Base-by-base conservation (phyloP, 163 green algal species). In the Chlorella variabilis region DNA sequence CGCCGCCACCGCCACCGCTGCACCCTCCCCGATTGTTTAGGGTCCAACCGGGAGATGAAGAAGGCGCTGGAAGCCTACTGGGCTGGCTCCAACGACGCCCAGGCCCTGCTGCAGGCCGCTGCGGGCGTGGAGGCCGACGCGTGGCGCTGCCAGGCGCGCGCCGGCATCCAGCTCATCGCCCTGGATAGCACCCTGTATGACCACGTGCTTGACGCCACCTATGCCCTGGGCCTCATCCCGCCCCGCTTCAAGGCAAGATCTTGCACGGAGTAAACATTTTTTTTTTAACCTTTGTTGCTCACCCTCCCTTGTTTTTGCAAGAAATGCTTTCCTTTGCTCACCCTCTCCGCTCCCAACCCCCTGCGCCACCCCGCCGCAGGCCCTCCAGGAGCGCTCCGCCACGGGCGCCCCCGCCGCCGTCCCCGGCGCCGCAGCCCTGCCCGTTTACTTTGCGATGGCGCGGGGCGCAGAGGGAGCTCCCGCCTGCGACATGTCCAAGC, bases 401-500 rank as follows among this genome's bases (percentile, higher is more conserved):
- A 6, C 49, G 61, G 33, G 48, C 15, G 51, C 5, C 31, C 34
- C 67, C 15, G 25, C 34, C 85, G 36, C 48, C 56, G 31, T 27
- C 41, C 18, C n/a, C 34, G 69, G 42, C 5, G 59, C 23, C 3
- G 84, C 71, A 84, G 88, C 83, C 31, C 91, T 96, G 29, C 83
- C 91, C 20, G 84, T 85, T n/a, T 97, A 97, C 90, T 98, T 98
- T 88, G 92, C 94, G 18, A 94, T 97, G 91, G 94, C 95, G 0
- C 91, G 95, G 25, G 95, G 95, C 31, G 85, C 83, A 9, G 34
- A 85, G 31, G 89, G 85, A 31, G 82, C 80, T 17, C 34, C 84
- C 20, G 95, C 95, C 4, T 85, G 96, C 73, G 95, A 98, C 89
- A 98, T 98, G 95, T 92, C 80, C 78, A 98, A 98, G 83, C 96